Conservation (phyloP, 2,329 filamentous ascomycete genomes). For the Colletotrichum limetticola region DNA sequence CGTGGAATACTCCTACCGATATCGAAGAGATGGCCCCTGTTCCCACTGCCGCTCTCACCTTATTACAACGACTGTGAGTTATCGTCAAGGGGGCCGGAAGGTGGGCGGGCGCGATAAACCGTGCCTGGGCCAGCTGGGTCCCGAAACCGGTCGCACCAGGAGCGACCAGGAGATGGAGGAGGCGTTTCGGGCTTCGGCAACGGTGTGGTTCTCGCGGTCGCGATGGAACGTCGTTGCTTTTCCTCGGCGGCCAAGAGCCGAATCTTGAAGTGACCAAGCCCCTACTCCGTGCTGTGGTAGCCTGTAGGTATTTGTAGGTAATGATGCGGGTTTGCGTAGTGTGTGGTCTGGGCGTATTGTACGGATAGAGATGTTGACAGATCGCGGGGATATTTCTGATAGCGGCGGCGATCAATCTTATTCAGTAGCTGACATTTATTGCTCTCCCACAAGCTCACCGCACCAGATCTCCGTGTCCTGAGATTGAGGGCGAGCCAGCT, state of each 20-base stretch:
- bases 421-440: background rate
- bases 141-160: constrained; percentile 25
- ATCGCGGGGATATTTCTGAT: background rate
- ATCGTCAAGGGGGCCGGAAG: background rate
- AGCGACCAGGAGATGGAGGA: constrained; percentile 3
- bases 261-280: too few species aligned
- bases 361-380: background rate
- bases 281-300: too few species aligned
- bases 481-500: background rate
- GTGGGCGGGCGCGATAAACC: background rate
- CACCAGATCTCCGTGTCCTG: background rate
- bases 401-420: constrained; percentile 2
- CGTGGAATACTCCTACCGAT: background rate
- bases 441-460: background rate
- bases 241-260: background rate
- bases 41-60: background rate
- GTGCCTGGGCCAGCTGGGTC: constrained; percentile 1
- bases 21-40: background rate
- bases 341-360: background rate
- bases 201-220: background rate
- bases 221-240: background rate
- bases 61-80: constrained; percentile 2
- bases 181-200: constrained; percentile 14
- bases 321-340: background rate
- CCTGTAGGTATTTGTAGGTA: too few species aligned